Percentiles rank a stretch among this genome's conserved stretches.
phyloP scores from a whole-genome alignment of 352 stramenopile genomes.

The Aphanomyces invadans region DNA sequence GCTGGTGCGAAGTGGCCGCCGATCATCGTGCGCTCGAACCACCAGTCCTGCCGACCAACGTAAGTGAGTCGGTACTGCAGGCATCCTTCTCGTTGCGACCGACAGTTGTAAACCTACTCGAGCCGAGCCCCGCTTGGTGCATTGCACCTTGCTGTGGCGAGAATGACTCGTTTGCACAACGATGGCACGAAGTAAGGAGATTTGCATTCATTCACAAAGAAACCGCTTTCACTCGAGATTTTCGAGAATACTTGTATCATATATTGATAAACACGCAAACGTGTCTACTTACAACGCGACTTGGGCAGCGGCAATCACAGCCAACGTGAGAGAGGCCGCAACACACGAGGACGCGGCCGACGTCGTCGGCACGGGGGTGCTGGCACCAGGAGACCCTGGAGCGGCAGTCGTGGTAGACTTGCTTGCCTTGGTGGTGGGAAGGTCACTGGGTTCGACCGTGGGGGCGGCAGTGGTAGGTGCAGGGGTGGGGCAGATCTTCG shows the following conservation, averaged over 20 bases:
- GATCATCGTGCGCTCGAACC: no score
- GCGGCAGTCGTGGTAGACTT: not conserved
- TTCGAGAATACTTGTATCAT: not conserved
- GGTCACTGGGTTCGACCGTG: not conserved
- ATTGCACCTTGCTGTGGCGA: no score
- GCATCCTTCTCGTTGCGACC: no score
- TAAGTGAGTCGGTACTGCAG: no score
- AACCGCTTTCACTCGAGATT: not conserved
- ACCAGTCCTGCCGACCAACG: no score
- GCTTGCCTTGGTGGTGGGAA: not conserved
- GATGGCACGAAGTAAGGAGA: no score
- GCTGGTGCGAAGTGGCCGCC: no score
- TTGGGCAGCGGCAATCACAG: not conserved
- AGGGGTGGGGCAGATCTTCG: conserved; percentile 45
- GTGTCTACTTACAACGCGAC: not conserved
- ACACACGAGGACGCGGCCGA: not conserved
- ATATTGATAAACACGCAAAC: not conserved
- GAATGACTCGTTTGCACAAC: no score
- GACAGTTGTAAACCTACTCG: no score
- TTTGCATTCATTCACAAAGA: no score
- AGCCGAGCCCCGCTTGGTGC: no score
- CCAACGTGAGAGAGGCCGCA: not conserved
- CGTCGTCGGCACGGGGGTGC: not conserved
- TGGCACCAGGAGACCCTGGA: not conserved
- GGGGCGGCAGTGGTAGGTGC: not conserved